Conservation (phyloP, 176 grass and related monocot species). For the Carex kokanica region DNA sequence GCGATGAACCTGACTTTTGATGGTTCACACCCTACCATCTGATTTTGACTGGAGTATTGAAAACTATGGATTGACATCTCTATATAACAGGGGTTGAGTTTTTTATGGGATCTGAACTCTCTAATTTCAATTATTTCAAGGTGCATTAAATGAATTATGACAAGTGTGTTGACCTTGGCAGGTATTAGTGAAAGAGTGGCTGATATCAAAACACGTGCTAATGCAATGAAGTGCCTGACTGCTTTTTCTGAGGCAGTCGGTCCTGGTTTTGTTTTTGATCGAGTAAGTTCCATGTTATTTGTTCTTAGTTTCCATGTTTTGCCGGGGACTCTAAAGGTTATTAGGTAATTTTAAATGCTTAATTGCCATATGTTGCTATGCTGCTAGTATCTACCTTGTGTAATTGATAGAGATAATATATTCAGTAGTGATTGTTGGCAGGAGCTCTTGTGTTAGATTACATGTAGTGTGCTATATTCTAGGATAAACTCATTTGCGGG, state of each 20-base stretch:
- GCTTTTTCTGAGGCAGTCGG: constrained; percentile 88
- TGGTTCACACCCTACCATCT: neutral
- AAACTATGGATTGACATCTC: neutral
- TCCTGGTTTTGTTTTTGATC: constrained; percentile 95
- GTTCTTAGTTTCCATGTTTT: neutral
- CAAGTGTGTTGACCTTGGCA: constrained; percentile 32
- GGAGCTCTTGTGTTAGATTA: neutral
- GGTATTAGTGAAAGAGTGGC: constrained; percentile 94
- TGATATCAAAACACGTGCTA: constrained; percentile 87
- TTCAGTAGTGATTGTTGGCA: neutral
- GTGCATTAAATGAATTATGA: neutral
- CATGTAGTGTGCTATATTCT: neutral
- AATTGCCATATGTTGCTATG: neutral
- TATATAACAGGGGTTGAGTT: neutral
- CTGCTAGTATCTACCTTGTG: neutral
- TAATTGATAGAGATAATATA: neutral
- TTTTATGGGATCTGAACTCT: neutral
- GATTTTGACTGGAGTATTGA: neutral
- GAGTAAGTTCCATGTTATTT: constrained; percentile 47
- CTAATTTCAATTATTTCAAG: neutral
- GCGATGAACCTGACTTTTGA: neutral
- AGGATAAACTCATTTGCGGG: neutral
- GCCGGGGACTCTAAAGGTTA: neutral
- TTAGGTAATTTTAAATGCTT: neutral
- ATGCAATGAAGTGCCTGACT: constrained; percentile 96